A percentile compares a stretch with the other conserved stretches of the same genome.
Evolutionary conservation across 2,329 filamentous ascomycete species (phyloP).

Genomic region (Diaporthe citrichinensis): DNA sequence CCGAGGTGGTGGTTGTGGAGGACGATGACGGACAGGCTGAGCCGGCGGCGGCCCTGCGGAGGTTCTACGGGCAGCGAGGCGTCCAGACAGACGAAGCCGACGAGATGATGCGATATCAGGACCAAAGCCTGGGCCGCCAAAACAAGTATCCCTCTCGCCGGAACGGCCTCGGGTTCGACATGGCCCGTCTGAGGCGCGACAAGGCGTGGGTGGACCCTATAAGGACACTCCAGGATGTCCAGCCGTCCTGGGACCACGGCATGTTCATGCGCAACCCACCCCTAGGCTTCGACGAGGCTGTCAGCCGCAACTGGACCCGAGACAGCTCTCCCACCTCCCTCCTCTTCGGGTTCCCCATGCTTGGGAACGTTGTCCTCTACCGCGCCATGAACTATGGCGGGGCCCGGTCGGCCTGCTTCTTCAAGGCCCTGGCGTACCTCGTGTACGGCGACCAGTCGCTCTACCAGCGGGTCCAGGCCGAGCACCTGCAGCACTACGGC

Average conservation of each 20-base stretch:
- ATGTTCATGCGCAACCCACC: background rate
- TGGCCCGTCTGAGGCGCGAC: constrained; percentile 36
- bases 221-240: background rate
- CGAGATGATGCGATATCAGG: constrained; percentile 23
- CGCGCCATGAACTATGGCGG: constrained; percentile 45
- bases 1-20: background rate
- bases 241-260: constrained; percentile 11
- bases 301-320: constrained; percentile 25
- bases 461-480: constrained; percentile 52
- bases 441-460: constrained; percentile 47
- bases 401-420: constrained; percentile 51
- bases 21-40: background rate
- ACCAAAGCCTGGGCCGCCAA: background rate
- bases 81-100: too few relatives aligned
- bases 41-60: background rate
- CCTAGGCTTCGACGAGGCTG: constrained; percentile 34
- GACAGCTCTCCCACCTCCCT: constrained; percentile 13
- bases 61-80: constrained; percentile 28
- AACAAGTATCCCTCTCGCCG: background rate
- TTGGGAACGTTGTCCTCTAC: constrained; percentile 51
- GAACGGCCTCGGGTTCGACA: constrained; percentile 40
- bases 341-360: constrained; percentile 50
- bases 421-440: constrained; percentile 48
- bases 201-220: background rate
- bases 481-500: constrained; percentile 50